phyloP scores from a whole-genome alignment of 176 grass and related monocot genomes.

The Juncus inflexus region DNA sequence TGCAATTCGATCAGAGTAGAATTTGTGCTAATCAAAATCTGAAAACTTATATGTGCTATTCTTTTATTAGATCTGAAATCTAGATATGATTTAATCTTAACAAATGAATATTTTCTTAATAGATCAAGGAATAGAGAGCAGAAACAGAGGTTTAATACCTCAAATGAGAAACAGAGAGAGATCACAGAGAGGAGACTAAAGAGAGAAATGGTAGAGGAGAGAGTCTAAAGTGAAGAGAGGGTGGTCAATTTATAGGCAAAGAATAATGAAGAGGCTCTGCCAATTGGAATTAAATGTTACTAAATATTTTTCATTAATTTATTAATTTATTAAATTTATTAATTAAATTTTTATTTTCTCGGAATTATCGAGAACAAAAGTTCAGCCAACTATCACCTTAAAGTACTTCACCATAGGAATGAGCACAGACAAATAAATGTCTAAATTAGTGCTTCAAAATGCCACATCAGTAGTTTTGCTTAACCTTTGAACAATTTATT shows the following conservation, averaged over 20 bases:
- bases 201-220: constrained; percentile 12
- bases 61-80: not conserved
- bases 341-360: too few relatives aligned
- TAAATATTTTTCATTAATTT: not conserved
- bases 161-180: not conserved
- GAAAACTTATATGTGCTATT: not conserved
- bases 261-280: constrained; percentile 5
- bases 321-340: too few relatives aligned
- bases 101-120: too few relatives aligned
- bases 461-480: too few relatives aligned
- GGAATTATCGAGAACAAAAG: too few relatives aligned
- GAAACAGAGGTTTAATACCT: not conserved
- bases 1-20: not conserved
- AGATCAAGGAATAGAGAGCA: not conserved
- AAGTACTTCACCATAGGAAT: too few relatives aligned
- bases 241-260: constrained; percentile 28
- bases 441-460: too few relatives aligned
- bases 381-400: too few relatives aligned
- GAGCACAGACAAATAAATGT: too few relatives aligned
- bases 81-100: too few relatives aligned
- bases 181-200: not conserved
- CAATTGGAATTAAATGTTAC: constrained; percentile 6
- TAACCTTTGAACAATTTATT: too few relatives aligned
- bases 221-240: not conserved
- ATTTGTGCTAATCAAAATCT: not conserved